Evolutionary conservation across 2,329 filamentous ascomycete genomes (phyloP), one percentile per base, ranked within the genome.

Genomic region (Fusarium dimerum): DNA sequence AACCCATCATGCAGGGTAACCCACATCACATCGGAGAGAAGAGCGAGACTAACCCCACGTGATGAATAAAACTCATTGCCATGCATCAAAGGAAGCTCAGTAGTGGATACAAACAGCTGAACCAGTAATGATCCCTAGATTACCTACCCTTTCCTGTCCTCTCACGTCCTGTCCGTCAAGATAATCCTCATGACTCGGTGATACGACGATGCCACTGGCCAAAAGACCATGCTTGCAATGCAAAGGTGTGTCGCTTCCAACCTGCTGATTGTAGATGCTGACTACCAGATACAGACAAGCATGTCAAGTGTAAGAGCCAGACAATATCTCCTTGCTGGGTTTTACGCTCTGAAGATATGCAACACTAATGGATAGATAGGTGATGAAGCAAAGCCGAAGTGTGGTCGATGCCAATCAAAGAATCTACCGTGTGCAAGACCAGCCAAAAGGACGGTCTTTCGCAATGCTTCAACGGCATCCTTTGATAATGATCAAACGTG

Each of bases 321-420:
- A 26, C 20, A 26, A 26, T 7, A 5, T 4, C 20, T 7, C 20
- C 7, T 4, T 7, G 20, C 20, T 26, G 20, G 20, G 20, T 5
- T 5, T 40, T 47, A 6, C 9, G 39, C 38, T 30, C 30, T 29
- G 34, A 15, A 13, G 17, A 15, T 40, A 5, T 6, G 5, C 2
- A 3, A 43, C 30, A 32, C 39, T 41, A 3, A 46, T 4, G 5
- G 32, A 11, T 10, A 18, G 1, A 11, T 42, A 75, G 71, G 73
- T 40, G 73, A 75, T 40, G 71, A 75, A 48, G 66, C 66, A n/a
- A 66, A 64, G 2, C 73, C 73, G 3, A 66, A 58, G 40, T 75
- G 73, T 47, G 63, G 68, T 13, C 62, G 70, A 3, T 75, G 73
- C 41, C 56, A 66, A 38, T 46, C 54, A 9, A 73, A 71, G 41